Conservation (phyloP, 176 grass and related monocot species). For the Rhynchospora pubera region DNA sequence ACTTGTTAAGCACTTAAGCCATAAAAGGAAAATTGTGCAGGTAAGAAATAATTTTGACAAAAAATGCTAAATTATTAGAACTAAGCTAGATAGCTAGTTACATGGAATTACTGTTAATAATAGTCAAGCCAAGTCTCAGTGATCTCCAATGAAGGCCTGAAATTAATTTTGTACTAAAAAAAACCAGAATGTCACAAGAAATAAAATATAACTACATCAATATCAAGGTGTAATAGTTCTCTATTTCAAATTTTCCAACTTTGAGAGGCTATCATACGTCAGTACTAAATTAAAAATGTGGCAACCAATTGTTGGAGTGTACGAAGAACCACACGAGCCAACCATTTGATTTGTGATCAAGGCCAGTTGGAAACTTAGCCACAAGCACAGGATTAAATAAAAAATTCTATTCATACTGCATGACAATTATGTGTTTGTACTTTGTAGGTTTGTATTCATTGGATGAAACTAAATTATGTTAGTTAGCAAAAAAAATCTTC, state of each 20-base stretch:
- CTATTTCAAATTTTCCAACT: not conserved
- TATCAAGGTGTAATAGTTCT: not conserved
- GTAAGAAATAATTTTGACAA: not conserved
- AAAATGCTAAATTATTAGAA: not conserved
- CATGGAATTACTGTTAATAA: not conserved
- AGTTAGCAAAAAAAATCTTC: not conserved
- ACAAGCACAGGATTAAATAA: too few species aligned
- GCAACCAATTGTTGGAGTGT: not conserved
- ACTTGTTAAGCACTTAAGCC: too few species aligned
- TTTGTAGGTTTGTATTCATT: not conserved
- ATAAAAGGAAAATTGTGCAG: not conserved
- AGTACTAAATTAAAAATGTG: not conserved
- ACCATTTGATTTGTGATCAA: too few species aligned
- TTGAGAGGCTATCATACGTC: not conserved
- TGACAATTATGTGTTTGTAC: not conserved
- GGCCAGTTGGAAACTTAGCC: too few species aligned
- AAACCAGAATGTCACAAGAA: not conserved
- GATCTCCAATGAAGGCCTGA: conserved; percentile 11
- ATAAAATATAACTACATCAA: not conserved
- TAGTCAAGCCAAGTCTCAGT: conserved; percentile 12
- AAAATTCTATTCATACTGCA: not conserved
- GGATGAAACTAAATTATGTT: not conserved
- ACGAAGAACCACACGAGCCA: too few species aligned
- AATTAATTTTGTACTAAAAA: not conserved
- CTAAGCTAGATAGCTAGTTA: not conserved